phyloP scores from a whole-genome alignment of 495 filamentous ascomycete species.

The Pyronema domesticum region DNA sequence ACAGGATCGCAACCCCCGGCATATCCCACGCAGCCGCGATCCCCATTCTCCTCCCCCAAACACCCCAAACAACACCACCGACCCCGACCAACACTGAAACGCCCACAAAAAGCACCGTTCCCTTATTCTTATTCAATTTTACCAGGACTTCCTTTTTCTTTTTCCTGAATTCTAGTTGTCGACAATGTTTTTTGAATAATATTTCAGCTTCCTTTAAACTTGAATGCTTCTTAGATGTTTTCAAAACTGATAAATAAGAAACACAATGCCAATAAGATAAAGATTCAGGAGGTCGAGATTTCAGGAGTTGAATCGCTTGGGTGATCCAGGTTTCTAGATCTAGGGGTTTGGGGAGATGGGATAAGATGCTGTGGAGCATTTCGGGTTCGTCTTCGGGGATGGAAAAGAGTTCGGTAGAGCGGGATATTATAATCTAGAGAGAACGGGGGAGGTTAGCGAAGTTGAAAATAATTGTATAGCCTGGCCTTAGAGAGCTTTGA shows the following conservation, averaged over 20 bases:
- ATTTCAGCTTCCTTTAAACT: not conserved
- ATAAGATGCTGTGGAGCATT: constrained; percentile 78
- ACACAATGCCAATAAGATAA: constrained; percentile 57
- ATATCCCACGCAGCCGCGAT: too few species aligned
- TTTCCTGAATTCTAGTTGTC: not conserved
- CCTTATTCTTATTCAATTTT: not conserved
- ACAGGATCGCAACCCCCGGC: too few species aligned
- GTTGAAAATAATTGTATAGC: too few species aligned
- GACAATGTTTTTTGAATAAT: not conserved
- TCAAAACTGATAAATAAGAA: constrained; percentile 60
- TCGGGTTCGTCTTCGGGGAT: constrained; percentile 74
- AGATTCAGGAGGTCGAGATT: constrained; percentile 50
- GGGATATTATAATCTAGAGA: too few species aligned
- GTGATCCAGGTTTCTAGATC: constrained; percentile 62
- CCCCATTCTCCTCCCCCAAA: too few species aligned
- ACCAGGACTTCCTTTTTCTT: not conserved
- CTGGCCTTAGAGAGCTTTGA: too few species aligned
- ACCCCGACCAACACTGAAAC: too few species aligned
- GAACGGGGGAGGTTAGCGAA: too few species aligned
- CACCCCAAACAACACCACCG: too few species aligned
- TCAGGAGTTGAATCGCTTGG: constrained; percentile 43
- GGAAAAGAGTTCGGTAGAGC: constrained; percentile 47
- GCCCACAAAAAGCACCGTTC: not conserved
- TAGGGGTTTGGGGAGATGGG: constrained; percentile 70
- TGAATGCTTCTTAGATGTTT: constrained; percentile 38